phyloP scores from a whole-genome alignment of 805 yeast species.

The Spathaspora girioi region DNA sequence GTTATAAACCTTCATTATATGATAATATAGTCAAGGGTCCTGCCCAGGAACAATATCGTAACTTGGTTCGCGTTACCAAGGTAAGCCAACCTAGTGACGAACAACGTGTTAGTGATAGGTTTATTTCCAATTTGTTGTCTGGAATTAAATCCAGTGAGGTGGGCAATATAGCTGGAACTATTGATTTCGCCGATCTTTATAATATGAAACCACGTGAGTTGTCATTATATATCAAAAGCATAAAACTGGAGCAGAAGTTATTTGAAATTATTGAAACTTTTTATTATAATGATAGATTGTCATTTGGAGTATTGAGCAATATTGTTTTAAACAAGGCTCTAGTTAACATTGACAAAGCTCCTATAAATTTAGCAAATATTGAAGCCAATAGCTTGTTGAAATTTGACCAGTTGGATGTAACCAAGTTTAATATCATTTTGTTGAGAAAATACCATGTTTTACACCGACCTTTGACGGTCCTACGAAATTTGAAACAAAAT shows the following conservation, averaged over 20 bases:
- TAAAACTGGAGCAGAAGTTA: slow-evolving; percentile 16
- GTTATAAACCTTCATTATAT: slow-evolving; percentile 33
- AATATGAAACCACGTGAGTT: slow-evolving; percentile 17
- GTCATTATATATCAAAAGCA: slow-evolving; percentile 14
- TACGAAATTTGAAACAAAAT: slow-evolving; percentile 25
- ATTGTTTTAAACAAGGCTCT: slow-evolving; percentile 25
- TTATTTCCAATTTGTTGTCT: slow-evolving; percentile 19
- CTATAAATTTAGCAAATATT: slow-evolving; percentile 14
- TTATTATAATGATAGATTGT: slow-evolving; percentile 22
- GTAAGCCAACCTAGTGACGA: not conserved
- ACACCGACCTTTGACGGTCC: slow-evolving; percentile 27
- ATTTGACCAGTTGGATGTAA: slow-evolving; percentile 12
- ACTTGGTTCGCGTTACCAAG: slow-evolving; percentile 3
- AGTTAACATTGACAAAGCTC: slow-evolving; percentile 14
- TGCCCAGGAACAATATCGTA: slow-evolving; percentile 23
- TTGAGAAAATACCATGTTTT: slow-evolving; percentile 35
- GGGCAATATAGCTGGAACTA: not conserved
- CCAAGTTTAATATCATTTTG: slow-evolving; percentile 27
- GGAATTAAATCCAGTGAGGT: slow-evolving; percentile 17
- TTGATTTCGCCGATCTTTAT: slow-evolving; percentile 10
- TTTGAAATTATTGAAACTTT: slow-evolving; percentile 20
- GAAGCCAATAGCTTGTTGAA: slow-evolving; percentile 12
- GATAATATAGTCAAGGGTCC: slow-evolving; percentile 30
- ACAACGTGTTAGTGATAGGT: slow-evolving; percentile 3
- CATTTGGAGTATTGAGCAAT: slow-evolving; percentile 21